Evolutionary conservation across 176 grass and related monocot genomes (phyloP).

Genomic region (Microstegium vimineum): DNA sequence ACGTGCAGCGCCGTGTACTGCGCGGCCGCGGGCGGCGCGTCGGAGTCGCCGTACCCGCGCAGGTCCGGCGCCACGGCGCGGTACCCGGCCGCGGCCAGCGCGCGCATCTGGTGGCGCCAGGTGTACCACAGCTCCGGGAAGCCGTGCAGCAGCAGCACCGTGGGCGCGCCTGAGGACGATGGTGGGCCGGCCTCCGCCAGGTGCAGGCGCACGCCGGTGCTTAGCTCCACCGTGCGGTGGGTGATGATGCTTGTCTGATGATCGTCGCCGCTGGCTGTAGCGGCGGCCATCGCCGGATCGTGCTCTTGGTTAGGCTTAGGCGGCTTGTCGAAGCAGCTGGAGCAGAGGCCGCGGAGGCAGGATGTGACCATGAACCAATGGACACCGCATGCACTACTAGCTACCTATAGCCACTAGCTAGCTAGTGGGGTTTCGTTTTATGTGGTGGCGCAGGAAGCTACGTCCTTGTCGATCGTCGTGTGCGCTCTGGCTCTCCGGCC

Average conservation of each 20-base stretch:
- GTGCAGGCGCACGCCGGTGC: slow-evolving; percentile 35
- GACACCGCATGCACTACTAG: neutral
- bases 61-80: slow-evolving; percentile 40
- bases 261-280: neutral
- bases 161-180: neutral
- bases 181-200: slow-evolving; percentile 33
- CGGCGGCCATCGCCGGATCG: neutral
- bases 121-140: slow-evolving; percentile 58
- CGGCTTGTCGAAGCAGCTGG: neutral
- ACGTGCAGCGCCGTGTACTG: slow-evolving; percentile 30
- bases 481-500: too few species aligned
- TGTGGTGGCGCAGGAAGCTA: neutral
- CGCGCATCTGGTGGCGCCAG: slow-evolving; percentile 51
- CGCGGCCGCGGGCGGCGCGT: neutral
- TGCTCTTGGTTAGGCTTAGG: neutral
- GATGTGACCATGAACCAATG: neutral
- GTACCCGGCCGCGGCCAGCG: slow-evolving; percentile 30
- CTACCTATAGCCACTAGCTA: too few species aligned
- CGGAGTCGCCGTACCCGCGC: slow-evolving; percentile 39
- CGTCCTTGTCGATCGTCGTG: too few species aligned
- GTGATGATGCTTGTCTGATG: neutral
- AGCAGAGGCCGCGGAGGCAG: neutral
- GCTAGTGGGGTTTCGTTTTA: neutral
- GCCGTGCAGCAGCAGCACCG: slow-evolving; percentile 47
- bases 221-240: slow-evolving; percentile 42